Percentiles rank a stretch among this genome's conserved stretches.
Evolutionary conservation across 2,329 filamentous ascomycete species (phyloP).

Genomic region (Tympanopsis confertula): DNA sequence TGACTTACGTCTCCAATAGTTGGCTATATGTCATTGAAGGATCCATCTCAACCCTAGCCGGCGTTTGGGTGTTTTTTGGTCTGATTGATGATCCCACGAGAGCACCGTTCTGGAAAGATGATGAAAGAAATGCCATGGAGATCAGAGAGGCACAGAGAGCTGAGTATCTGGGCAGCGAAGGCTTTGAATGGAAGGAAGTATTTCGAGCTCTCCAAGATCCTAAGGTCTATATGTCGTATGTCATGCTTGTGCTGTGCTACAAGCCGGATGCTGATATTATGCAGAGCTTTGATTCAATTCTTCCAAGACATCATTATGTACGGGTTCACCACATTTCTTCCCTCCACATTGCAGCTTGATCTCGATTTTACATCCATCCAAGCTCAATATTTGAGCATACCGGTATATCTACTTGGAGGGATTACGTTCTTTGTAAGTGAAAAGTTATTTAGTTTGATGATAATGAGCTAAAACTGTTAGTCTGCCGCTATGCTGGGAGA

Average conservation of each 20-base stretch:
- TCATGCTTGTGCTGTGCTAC: too few species aligned
- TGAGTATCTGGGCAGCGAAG: conserved; percentile 34
- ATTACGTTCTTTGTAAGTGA: too few species aligned
- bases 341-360: conserved; percentile 39
- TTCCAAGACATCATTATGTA: conserved; percentile 39
- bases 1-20: too few species aligned
- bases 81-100: conserved; percentile 31
- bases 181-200: conserved; percentile 38
- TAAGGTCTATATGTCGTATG: too few species aligned
- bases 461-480: too few species aligned
- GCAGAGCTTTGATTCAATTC: conserved; percentile 34
- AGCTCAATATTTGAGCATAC: too few species aligned
- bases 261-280: conserved; percentile 37
- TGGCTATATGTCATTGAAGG: conserved; percentile 39
- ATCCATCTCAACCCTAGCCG: conserved; percentile 26
- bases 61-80: conserved; percentile 29
- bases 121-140: conserved; percentile 37
- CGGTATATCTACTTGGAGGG: too few species aligned
- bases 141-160: conserved; percentile 29
- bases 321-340: conserved; percentile 46
- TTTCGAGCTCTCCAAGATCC: conserved; percentile 31
- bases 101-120: conserved; percentile 33
- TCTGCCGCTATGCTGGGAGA: too few species aligned
- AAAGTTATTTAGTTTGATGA: too few species aligned
- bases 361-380: too few species aligned